Percentiles rank a stretch among this genome's conserved stretches.
Conservation (phyloP, 176 grass and related monocot species). For the Melocanna baccifera region DNA sequence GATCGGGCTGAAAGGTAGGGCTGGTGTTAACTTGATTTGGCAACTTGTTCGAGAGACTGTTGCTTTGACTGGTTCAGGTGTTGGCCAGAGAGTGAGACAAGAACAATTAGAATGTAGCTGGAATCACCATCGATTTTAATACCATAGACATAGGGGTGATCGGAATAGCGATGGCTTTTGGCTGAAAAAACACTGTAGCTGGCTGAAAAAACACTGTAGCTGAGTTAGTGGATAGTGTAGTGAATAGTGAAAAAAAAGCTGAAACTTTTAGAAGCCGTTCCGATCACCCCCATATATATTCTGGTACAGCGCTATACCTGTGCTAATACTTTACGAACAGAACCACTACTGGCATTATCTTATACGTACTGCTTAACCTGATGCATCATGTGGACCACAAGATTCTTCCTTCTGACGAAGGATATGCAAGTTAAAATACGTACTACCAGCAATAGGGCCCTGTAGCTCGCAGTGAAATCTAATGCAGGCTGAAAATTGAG, state of each 20-base stretch:
- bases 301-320: not conserved
- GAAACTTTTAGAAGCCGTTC: too few species aligned
- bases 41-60: constrained; percentile 30
- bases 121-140: constrained; percentile 19
- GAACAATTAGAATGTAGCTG: constrained; percentile 27
- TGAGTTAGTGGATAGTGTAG: too few species aligned
- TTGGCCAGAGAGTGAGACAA: constrained; percentile 19
- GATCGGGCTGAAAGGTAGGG: not conserved
- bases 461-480: not conserved
- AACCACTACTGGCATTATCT: constrained; percentile 40
- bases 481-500: not conserved
- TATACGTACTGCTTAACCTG: not conserved
- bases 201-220: too few species aligned
- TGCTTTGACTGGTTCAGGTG: constrained; percentile 43
- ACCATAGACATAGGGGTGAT: not conserved
- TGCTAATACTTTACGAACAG: not conserved
- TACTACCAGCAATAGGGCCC: not conserved
- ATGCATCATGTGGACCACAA: not conserved
- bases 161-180: too few species aligned
- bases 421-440: too few species aligned
- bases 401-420: constrained; percentile 1
- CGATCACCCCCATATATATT: too few species aligned
- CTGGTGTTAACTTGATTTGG: not conserved
- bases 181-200: too few species aligned
- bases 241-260: too few species aligned